Conservation (phyloP, 371 early-diverging fungal species). For the Globomyces sp. region DNA sequence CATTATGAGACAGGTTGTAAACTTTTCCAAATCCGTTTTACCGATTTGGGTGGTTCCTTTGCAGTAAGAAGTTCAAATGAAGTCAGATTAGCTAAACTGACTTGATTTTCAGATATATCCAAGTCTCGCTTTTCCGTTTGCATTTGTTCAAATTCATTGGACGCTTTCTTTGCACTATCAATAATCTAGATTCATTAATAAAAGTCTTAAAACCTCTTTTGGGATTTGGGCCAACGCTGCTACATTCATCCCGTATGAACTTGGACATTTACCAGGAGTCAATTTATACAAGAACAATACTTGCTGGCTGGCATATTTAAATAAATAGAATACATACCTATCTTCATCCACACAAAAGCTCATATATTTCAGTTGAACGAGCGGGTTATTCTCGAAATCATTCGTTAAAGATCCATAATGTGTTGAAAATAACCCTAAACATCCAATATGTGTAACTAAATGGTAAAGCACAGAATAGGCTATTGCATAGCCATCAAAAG, state of each 20-base stretch:
- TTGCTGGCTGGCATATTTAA: constrained; percentile 44
- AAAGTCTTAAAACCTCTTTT: no score
- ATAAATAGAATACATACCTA: constrained; percentile 26
- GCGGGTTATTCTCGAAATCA: constrained; percentile 67
- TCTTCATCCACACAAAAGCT: constrained; percentile 80
- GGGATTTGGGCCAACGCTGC: constrained; percentile 97
- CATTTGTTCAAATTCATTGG: constrained; percentile 66
- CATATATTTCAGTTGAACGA: constrained; percentile 63
- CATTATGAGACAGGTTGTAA: not conserved
- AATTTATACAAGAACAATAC: constrained; percentile 98
- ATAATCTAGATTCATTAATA: constrained; percentile 37
- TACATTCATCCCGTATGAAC: constrained; percentile 67
- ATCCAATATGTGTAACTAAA: constrained; percentile 78
- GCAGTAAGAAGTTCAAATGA: not conserved
- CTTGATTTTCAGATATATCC: not conserved
- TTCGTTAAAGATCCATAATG: constrained; percentile 95
- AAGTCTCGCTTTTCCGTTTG: constrained; percentile 13
- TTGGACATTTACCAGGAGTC: constrained; percentile 52
- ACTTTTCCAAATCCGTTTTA: constrained; percentile 4
- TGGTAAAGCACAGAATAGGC: constrained; percentile 93
- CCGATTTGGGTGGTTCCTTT: not conserved
- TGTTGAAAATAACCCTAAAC: constrained; percentile 94
- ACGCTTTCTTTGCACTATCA: constrained; percentile 62
- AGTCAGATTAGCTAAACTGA: not conserved
- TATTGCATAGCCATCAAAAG: constrained; percentile 98